These are phyloP conservation scores for Trichoderma brevicompactum DNA, from an alignment of 2,329 filamentous ascomycete genomes.

Conservation along the genomic window DNA sequence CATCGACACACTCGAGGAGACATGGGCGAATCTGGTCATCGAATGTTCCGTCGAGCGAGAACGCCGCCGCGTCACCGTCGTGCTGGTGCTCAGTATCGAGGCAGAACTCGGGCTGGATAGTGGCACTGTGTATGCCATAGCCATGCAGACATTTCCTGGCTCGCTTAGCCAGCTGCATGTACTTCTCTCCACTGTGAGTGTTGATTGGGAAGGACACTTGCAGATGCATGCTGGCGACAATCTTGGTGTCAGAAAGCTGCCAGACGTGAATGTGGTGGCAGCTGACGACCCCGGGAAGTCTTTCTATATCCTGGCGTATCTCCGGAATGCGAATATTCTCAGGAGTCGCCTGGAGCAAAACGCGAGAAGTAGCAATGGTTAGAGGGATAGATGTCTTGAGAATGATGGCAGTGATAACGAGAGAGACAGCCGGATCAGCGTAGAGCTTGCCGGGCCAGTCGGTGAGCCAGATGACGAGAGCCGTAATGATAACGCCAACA, in stretches of 20 bases:
- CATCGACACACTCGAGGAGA: constrained; percentile 53
- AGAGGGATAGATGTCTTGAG: constrained; percentile 76
- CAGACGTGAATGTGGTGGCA: constrained; percentile 98
- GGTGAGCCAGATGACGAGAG: constrained; percentile 89
- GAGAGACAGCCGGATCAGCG: constrained; percentile 87
- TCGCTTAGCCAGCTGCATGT: constrained; percentile 86
- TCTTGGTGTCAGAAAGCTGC: constrained; percentile 94
- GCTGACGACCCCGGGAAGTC: constrained; percentile 81
- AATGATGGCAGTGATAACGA: constrained; percentile 86
- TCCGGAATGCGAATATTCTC: constrained; percentile 86
- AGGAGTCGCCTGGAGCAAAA: constrained; percentile 91
- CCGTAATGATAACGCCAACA: constrained; percentile 81
- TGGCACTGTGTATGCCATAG: constrained; percentile 95
- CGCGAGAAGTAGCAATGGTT: constrained; percentile 78
- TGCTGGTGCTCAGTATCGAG: constrained; percentile 54
- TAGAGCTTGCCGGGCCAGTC: constrained; percentile 82
- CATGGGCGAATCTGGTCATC: constrained; percentile 45
- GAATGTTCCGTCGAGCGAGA: constrained; percentile 44
- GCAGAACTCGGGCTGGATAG: constrained; percentile 92
- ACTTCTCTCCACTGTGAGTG: constrained; percentile 75
- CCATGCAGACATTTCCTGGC: constrained; percentile 89
- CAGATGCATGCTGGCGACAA: constrained; percentile 91
- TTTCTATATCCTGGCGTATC: constrained; percentile 88
- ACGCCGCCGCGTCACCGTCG: constrained; percentile 42
- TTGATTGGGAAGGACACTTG: constrained; percentile 90